These are phyloP conservation scores for Pseudevernia furfuracea DNA, from an alignment of 495 filamentous ascomycete species.

Conservation along the genomic window DNA sequence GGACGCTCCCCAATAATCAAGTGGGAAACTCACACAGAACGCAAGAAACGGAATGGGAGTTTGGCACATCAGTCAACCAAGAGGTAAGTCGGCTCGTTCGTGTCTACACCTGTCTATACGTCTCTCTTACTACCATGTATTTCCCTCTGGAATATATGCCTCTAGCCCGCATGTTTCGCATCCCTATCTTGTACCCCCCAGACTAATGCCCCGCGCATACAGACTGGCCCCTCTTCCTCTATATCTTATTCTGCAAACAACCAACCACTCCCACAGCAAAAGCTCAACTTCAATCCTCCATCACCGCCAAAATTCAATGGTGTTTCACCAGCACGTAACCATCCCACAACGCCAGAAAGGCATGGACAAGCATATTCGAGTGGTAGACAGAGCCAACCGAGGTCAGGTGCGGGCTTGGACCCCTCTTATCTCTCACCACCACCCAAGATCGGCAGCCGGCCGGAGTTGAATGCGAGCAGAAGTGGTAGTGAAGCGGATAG, in stretches of 20 bases:
- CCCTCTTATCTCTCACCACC: constrained; percentile 25
- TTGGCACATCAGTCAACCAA: not conserved
- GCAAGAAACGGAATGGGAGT: constrained; percentile 15
- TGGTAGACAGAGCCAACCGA: constrained; percentile 9
- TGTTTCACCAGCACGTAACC: not conserved
- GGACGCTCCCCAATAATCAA: not conserved
- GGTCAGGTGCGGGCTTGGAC: constrained; percentile 18
- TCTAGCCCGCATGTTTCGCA: not conserved
- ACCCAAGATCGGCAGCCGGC: constrained; percentile 18
- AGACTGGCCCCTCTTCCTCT: constrained; percentile 8
- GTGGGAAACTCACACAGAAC: constrained; percentile 1
- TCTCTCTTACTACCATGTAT: not conserved
- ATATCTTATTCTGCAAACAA: not conserved
- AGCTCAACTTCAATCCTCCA: constrained; percentile 12
- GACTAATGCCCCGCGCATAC: not conserved
- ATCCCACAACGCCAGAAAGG: constrained; percentile 10
- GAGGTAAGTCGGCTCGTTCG: constrained; percentile 11
- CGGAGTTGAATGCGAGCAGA: constrained; percentile 44
- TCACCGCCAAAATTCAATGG: constrained; percentile 8
- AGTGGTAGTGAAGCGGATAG: constrained; percentile 51
- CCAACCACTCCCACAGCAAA: constrained; percentile 9
- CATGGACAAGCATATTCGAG: not conserved
- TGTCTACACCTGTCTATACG: not conserved
- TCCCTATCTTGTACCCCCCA: not conserved
- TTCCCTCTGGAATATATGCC: not conserved